Percentiles rank a stretch among this genome's conserved stretches.
phyloP scores from a whole-genome alignment of 176 grass and related monocot genomes.

The Zea luxurians region DNA sequence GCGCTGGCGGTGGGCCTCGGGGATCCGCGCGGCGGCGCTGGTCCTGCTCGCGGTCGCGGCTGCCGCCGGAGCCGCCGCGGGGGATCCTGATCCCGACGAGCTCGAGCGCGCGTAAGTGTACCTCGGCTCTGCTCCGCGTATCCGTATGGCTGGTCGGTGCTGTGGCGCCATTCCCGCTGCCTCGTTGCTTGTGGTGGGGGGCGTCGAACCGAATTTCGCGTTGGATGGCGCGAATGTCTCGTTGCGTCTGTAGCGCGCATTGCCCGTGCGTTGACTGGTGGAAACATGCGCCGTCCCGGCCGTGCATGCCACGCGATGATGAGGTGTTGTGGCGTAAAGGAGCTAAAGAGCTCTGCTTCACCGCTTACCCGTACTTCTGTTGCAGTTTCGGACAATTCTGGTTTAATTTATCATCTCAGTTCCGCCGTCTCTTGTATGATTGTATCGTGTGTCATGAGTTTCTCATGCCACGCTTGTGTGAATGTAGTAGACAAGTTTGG shows the following conservation, averaged over 20 bases:
- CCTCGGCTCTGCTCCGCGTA: not conserved
- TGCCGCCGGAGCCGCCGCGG: slow-evolving; percentile 12
- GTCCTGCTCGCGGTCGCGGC: slow-evolving; percentile 37
- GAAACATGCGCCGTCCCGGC: not conserved
- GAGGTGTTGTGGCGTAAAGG: not conserved
- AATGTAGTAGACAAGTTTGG: not conserved
- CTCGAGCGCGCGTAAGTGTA: slow-evolving; percentile 76
- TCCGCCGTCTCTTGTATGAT: no score
- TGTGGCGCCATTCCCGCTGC: not conserved
- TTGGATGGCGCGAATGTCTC: not conserved
- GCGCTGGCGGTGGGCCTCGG: slow-evolving; percentile 36
- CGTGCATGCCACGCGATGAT: slow-evolving; percentile 12
- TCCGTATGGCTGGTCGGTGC: not conserved
- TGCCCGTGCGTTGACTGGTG: not conserved
- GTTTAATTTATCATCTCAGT: no score
- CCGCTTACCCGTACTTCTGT: not conserved
- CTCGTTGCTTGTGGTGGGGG: not conserved
- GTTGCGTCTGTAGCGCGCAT: not conserved
- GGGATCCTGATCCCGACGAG: slow-evolving; percentile 61
- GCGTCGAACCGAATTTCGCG: not conserved
- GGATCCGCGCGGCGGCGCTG: slow-evolving; percentile 45
- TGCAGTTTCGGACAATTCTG: not conserved
- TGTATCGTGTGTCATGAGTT: no score
- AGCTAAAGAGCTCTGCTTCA: not conserved
- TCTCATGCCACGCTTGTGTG: not conserved